Evolutionary conservation across 768 basidiomycete genomes (phyloP), one percentile per base, ranked within the genome.

Genomic region (Exidia glandulosa): DNA sequence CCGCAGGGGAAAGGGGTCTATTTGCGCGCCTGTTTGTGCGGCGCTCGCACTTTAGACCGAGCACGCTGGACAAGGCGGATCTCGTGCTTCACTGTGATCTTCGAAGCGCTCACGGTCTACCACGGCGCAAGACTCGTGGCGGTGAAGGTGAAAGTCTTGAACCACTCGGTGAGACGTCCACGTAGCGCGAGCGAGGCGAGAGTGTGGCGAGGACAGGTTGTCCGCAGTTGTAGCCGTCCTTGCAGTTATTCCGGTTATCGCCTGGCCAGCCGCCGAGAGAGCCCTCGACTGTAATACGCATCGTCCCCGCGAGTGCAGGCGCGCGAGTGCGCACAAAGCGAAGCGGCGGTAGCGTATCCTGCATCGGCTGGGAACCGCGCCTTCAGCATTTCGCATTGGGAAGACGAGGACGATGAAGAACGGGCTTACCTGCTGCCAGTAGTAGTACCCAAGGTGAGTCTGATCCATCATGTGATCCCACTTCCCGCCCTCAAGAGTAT

Each of bases 241-340:
- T 73, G 64, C 85, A 88, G 61, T 87, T 78, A 69, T 78, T 76
- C 36, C 71, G 72, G 64, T 86, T 84, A 70, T 86, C 86, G 36
- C 86, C 85, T 0, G 86, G 86, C 84, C 84, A 88, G 41, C 83
- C 81, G 19, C 82, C 85, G 2, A 74, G 66, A 19, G 77, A 81
- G 12, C 82, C 80, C 74, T 88, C 86, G 1, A 81, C 78, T 2
- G 77, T 76, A 58, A 86, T 78, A 41, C 85, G 71, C 82, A 88
- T 84, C 2, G 79, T 76, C n/a, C 85, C 84, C 33, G 83, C 71
- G 2, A 84, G 68, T 0, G 79, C 81, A 60, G 81, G 77, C 66
- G 85, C 85, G 60, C 75, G 78, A 14, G 74, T 68, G 61, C 82
- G 79, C 27, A 83, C 79, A 41, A 78, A 72, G 55, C 76, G 78